These are phyloP conservation scores for Camelina laxa DNA, from an alignment of 345 rosid genomes.

Conservation along the genomic window DNA sequence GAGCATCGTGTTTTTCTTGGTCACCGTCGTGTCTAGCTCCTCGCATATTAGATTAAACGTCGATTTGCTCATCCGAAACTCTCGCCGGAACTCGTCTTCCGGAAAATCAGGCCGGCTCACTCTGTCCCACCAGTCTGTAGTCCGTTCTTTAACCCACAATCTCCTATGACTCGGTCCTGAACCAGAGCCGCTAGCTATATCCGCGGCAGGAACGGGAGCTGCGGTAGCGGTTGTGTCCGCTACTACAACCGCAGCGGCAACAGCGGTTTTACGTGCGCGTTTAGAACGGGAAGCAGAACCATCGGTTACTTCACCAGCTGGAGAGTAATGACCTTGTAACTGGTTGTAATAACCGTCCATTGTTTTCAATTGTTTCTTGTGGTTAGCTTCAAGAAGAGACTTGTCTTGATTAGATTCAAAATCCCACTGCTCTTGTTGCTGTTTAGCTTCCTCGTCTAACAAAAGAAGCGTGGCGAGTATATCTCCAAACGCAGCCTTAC, in stretches of 20 bases:
- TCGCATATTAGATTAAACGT: constrained; percentile 76
- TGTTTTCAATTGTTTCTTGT: constrained; percentile 41
- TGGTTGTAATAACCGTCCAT: constrained; percentile 52
- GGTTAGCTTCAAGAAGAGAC: constrained; percentile 54
- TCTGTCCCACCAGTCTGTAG: constrained; percentile 88
- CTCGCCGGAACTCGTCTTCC: constrained; percentile 69
- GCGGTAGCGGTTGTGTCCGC: constrained; percentile 9
- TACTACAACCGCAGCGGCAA: constrained; percentile 36
- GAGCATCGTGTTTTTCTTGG: constrained; percentile 86
- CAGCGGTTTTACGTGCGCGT: constrained; percentile 47
- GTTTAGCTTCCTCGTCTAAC: constrained; percentile 70
- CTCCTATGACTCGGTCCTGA: constrained; percentile 53
- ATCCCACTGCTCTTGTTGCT: constrained; percentile 48
- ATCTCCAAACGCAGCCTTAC: constrained; percentile 39
- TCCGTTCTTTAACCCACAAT: constrained; percentile 86
- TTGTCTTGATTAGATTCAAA: constrained; percentile 50
- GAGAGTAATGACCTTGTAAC: constrained; percentile 47
- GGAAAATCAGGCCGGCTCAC: constrained; percentile 67
- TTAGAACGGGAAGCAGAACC: constrained; percentile 42
- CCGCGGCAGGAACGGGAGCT: constrained; percentile 20
- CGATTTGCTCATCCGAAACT: constrained; percentile 78
- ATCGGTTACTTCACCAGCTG: constrained; percentile 40
- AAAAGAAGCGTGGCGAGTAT: constrained; percentile 59
- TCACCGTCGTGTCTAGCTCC: constrained; percentile 70
- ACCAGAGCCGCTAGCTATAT: constrained; percentile 40